Conservation (phyloP, 306 rosid genomes). For the Fragaria iinumae region DNA sequence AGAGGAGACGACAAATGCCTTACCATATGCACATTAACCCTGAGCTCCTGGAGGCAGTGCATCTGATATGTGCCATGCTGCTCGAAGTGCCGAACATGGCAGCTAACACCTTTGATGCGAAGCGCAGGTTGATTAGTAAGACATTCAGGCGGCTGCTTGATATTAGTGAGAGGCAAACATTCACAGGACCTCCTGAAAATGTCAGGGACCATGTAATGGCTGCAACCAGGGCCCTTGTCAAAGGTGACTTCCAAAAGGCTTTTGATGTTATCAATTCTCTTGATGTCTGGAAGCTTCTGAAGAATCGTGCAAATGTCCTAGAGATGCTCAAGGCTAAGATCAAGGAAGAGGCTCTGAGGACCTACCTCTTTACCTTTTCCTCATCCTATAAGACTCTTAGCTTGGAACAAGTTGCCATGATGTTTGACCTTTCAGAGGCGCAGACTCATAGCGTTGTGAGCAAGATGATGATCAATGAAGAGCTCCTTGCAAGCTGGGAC, state of each 20-base stretch:
- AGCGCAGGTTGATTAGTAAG: conserved; percentile 76
- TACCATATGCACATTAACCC: conserved; percentile 99
- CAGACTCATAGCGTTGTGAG: conserved; percentile 68
- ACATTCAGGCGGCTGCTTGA: conserved; percentile 77
- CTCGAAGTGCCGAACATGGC: conserved; percentile 97
- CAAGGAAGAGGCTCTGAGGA: conserved; percentile 91
- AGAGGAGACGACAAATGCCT: conserved; percentile 98
- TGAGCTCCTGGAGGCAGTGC: conserved; percentile 89
- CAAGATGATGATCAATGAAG: conserved; percentile 93
- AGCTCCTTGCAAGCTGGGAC: conserved; percentile 68
- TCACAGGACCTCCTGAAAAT: conserved; percentile 91
- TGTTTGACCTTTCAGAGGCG: conserved; percentile 71
- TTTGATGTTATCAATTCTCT: conserved; percentile 67
- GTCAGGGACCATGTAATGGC: conserved; percentile 95
- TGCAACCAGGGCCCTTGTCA: conserved; percentile 73
- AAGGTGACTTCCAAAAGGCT: conserved; percentile 74
- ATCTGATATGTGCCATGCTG: conserved; percentile 91
- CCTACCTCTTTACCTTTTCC: conserved; percentile 81
- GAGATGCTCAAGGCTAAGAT: conserved; percentile 79
- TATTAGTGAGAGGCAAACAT: conserved; percentile 78
- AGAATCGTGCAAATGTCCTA: conserved; percentile 52
- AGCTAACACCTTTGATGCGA: conserved; percentile 73
- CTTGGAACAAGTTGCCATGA: conserved; percentile 59
- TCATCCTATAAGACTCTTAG: conserved; percentile 79
- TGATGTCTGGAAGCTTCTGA: conserved; percentile 86